phyloP scores from a whole-genome alignment of 768 basidiomycete genomes.

The Baorangia bicolor region DNA sequence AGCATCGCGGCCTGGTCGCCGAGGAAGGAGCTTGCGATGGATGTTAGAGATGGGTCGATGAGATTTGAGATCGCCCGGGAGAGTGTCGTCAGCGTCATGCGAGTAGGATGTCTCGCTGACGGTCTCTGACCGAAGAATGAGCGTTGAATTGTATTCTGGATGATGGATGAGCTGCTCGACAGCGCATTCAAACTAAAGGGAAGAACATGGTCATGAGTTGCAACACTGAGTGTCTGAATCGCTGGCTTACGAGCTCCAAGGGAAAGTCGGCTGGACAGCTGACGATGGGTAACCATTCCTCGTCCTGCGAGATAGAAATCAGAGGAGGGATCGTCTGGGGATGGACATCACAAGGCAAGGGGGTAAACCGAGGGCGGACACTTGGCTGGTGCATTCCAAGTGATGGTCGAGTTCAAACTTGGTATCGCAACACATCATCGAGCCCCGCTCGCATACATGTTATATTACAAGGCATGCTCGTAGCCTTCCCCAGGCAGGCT shows the following conservation, averaged over 20 bases:
- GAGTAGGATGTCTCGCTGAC: conserved; percentile 31
- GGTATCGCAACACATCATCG: background rate
- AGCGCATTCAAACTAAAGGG: conserved; percentile 66
- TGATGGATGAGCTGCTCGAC: conserved; percentile 75
- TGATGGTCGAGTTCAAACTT: background rate
- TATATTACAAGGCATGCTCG: conserved; percentile 18
- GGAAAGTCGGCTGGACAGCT: conserved; percentile 44
- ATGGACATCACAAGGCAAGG: conserved; percentile 17
- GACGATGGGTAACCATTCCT: conserved; percentile 36
- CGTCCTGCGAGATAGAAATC: conserved; percentile 1
- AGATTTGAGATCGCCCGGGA: conserved; percentile 31
- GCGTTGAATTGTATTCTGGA: conserved; percentile 90
- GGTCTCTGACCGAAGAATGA: conserved; percentile 84
- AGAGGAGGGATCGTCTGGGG: conserved; percentile 1
- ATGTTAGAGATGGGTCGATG: conserved; percentile 49
- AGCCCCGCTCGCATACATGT: conserved; percentile 13
- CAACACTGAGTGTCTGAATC: background rate
- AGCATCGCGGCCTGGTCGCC: conserved; percentile 73
- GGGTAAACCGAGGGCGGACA: conserved; percentile 26
- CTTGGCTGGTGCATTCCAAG: background rate
- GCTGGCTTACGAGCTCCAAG: conserved; percentile 39
- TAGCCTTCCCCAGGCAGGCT: background rate
- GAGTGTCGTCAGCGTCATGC: conserved; percentile 40
- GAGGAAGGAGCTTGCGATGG: conserved; percentile 69
- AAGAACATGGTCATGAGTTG: background rate